Evolutionary conservation across 2,329 filamentous ascomycete species (phyloP), one percentile per base, ranked within the genome.

Genomic region (Colletotrichum lupini): DNA sequence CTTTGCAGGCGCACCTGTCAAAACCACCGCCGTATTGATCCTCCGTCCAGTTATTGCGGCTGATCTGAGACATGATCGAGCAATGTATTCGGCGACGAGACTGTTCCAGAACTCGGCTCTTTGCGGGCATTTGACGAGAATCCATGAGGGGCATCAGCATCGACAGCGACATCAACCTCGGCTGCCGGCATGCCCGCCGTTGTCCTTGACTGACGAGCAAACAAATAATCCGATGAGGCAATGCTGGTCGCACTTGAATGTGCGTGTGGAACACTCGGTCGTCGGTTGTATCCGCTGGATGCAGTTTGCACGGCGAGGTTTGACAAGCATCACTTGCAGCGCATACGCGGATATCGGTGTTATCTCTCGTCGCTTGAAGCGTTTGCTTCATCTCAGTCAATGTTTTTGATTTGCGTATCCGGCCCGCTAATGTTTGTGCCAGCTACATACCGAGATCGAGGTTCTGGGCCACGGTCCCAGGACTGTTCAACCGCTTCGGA

Each of bases 1-100:
- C 28, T 53, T 46, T 11, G 11, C 59, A 32, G 61, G 9, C 28
- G 28, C 42, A 53, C 28, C 55, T 70, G 49, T 53, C 35, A 71
- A 52, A 35, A 19, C 24, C 32, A 22, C 24, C 49, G 60, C 60
- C 32, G 35, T 35, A 66, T 57, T 22, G 37, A 30, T 9, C 46
- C 32, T 28, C 46, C 35, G 32, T 60, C 19, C 7, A 42, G 22
- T 22, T 4, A 2, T 22, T 62, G 46, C 14, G 46, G 56, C 71
- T 46, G 49, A 73, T 66, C 56, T 37, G 24, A 61, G 56, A 71
- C 71, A 71, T 12, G 35, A 22, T 57, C 46, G 56, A 71, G 28
- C 60, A 53, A 61, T 66, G n/a, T 32, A 35, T 46, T 37, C 53
- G 49, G 19, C 28, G 46, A 42, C 19, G 14, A 71, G 37, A 71